These are phyloP conservation scores for Schizopora paradoxa DNA, from an alignment of 1,284 basidiomycete species.

Conservation along the genomic window DNA sequence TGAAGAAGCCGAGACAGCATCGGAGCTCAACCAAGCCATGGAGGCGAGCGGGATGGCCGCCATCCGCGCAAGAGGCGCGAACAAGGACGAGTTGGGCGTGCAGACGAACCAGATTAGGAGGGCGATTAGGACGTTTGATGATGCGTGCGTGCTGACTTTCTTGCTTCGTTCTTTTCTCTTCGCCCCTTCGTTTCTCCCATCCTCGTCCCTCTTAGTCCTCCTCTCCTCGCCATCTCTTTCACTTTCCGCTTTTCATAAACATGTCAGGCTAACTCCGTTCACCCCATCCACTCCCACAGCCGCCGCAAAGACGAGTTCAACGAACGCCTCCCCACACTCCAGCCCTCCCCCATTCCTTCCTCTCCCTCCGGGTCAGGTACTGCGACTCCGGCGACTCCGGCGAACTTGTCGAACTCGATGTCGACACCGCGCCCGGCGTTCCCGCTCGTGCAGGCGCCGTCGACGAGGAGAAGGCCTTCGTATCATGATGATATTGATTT, in stretches of 20 bases:
- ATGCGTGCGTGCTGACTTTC: slow-evolving; percentile 61
- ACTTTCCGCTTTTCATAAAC: background rate
- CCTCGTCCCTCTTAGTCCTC: no score
- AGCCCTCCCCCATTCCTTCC: slow-evolving; percentile 28
- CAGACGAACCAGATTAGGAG: slow-evolving; percentile 64
- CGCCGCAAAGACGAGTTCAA: slow-evolving; percentile 91
- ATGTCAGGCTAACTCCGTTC: slow-evolving; percentile 5
- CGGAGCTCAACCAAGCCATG: slow-evolving; percentile 70
- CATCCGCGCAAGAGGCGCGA: slow-evolving; percentile 33
- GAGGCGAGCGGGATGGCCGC: slow-evolving; percentile 14
- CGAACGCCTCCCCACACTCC: slow-evolving; percentile 78
- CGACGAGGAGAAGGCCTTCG: slow-evolving; percentile 54
- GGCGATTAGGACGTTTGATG: slow-evolving; percentile 85
- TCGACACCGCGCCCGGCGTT: slow-evolving; percentile 30
- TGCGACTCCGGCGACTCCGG: no score
- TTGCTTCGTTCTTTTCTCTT: slow-evolving; percentile 1
- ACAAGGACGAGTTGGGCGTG: slow-evolving; percentile 45
- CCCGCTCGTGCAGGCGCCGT: slow-evolving; percentile 53
- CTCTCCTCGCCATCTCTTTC: slow-evolving; percentile 6
- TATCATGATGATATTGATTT: slow-evolving; percentile 54
- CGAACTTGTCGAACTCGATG: no score
- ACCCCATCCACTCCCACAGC: slow-evolving; percentile 31
- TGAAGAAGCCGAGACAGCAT: slow-evolving; percentile 92
- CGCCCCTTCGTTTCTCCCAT: no score
- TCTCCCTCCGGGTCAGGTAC: no score